These are phyloP conservation scores for Piloderma croceum DNA, from an alignment of 768 basidiomycete species.

Conservation along the genomic window DNA sequence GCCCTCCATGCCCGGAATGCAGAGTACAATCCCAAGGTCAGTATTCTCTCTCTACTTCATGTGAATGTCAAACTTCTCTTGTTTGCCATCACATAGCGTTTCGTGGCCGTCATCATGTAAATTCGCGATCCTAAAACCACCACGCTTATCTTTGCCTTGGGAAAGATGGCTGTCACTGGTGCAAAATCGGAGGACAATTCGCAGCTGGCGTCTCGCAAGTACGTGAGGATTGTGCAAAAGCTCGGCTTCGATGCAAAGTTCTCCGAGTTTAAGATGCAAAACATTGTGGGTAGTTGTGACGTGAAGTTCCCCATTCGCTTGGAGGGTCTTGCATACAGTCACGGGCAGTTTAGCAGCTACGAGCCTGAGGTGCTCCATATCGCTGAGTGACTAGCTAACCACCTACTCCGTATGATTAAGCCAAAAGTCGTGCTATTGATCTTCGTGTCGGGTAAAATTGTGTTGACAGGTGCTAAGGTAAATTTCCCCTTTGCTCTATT, in stretches of 20 bases:
- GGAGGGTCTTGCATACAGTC: constrained; percentile 94
- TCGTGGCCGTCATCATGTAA: constrained; percentile 99
- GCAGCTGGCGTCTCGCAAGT: constrained; percentile 93
- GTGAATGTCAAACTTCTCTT: constrained; percentile 23
- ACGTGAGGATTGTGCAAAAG: constrained; percentile 98
- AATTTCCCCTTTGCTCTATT: constrained; percentile 25
- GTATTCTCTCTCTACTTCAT: constrained; percentile 44
- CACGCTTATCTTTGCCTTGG: constrained; percentile 97
- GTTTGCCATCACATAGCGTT: constrained; percentile 64
- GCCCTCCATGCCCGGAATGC: constrained; percentile 97
- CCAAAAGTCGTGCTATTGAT: constrained; percentile 98
- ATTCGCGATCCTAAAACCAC: constrained; percentile 99
- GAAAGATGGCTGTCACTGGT: constrained; percentile 99
- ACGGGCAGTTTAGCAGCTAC: constrained; percentile 97
- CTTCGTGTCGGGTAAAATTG: constrained; percentile 99
- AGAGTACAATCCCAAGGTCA: constrained; percentile 99
- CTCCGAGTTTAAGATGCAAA: constrained; percentile 99
- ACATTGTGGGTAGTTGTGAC: constrained; percentile 97
- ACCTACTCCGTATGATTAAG: constrained; percentile 81
- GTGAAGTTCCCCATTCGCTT: constrained; percentile 98
- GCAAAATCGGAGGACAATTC: constrained; percentile 99
- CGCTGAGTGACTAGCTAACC: neutral
- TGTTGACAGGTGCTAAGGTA: constrained; percentile 98
- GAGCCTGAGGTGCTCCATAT: constrained; percentile 80
- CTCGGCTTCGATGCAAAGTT: constrained; percentile 99